Percentiles rank a stretch among this genome's conserved stretches.
phyloP scores from a whole-genome alignment of 129 eudicot species.

The Escallonia herrerae region DNA sequence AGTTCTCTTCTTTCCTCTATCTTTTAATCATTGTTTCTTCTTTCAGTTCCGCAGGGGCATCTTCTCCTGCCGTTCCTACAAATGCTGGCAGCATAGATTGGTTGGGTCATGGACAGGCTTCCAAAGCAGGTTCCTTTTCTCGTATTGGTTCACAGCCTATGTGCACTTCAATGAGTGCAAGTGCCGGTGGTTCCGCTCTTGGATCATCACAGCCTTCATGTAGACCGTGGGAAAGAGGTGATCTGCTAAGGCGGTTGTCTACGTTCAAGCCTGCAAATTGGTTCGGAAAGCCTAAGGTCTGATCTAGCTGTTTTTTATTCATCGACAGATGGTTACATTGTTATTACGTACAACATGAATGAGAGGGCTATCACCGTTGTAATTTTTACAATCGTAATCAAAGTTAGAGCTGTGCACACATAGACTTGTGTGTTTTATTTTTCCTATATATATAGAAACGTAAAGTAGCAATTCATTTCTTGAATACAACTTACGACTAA shows the following conservation, averaged over 20 bases:
- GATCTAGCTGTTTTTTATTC: conserved; percentile 7
- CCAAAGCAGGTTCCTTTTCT: conserved; percentile 73
- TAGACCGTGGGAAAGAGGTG: conserved; percentile 99
- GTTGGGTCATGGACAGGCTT: conserved; percentile 70
- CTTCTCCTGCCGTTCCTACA: conserved; percentile 77
- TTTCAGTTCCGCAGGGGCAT: conserved; percentile 86
- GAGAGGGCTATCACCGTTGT: too few relatives aligned
- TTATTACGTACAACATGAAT: too few relatives aligned
- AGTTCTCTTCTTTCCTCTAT: not conserved
- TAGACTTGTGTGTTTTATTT: too few relatives aligned
- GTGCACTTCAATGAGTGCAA: conserved; percentile 60
- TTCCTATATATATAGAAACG: too few relatives aligned
- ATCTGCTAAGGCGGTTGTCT: conserved; percentile 72
- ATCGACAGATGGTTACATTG: not conserved
- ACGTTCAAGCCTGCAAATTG: conserved; percentile 75
- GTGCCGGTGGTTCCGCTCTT: conserved; percentile 69
- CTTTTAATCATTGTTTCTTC: not conserved
- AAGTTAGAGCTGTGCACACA: too few relatives aligned
- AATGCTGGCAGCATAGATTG: conserved; percentile 82
- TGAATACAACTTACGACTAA: too few relatives aligned
- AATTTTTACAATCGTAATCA: too few relatives aligned
- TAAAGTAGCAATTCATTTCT: too few relatives aligned
- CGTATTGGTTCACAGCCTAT: conserved; percentile 61
- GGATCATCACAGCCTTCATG: conserved; percentile 87
- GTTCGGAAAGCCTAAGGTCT: conserved; percentile 89